These are phyloP conservation scores for Cladorrhinum sp. DNA, from an alignment of 2,329 filamentous ascomycete genomes.

Conservation along the genomic window DNA sequence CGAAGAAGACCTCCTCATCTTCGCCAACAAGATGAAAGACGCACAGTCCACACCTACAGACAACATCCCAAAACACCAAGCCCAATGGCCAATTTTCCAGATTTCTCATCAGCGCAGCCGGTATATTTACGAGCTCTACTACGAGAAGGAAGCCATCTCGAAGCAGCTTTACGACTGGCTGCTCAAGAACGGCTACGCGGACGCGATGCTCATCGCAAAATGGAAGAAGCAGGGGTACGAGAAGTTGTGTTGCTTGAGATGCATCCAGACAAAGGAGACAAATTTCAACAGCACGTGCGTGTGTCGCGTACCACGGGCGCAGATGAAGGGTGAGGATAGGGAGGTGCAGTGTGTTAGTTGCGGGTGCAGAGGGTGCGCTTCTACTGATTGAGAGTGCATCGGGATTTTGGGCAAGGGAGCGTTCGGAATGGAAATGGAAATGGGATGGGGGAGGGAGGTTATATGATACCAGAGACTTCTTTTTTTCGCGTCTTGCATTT, in stretches of 20 bases:
- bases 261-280: slow-evolving; percentile 99
- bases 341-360: slow-evolving; percentile 93
- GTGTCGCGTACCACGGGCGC: slow-evolving; percentile 85
- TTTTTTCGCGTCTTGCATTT: not conserved
- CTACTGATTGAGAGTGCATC: slow-evolving; percentile 62
- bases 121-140: slow-evolving; percentile 97
- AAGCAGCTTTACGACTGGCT: slow-evolving; percentile 93
- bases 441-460: not conserved
- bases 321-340: slow-evolving; percentile 79
- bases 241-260: slow-evolving; percentile 93
- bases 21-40: slow-evolving; percentile 89
- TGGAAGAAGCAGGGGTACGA: slow-evolving; percentile 99
- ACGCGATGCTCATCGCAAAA: slow-evolving; percentile 93
- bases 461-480: not conserved
- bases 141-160: slow-evolving; percentile 93
- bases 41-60: slow-evolving; percentile 84
- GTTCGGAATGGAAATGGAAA: not conserved
- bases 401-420: no score
- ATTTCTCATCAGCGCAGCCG: slow-evolving; percentile 88
- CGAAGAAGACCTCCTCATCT: slow-evolving; percentile 80
- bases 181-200: slow-evolving; percentile 93
- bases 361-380: slow-evolving; percentile 87
- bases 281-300: slow-evolving; percentile 98
- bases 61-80: slow-evolving; percentile 81
- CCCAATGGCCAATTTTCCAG: slow-evolving; percentile 95